These are phyloP conservation scores for Coniochaeta ligniaria DNA, from an alignment of 2,329 filamentous ascomycete species.

Conservation along the genomic window DNA sequence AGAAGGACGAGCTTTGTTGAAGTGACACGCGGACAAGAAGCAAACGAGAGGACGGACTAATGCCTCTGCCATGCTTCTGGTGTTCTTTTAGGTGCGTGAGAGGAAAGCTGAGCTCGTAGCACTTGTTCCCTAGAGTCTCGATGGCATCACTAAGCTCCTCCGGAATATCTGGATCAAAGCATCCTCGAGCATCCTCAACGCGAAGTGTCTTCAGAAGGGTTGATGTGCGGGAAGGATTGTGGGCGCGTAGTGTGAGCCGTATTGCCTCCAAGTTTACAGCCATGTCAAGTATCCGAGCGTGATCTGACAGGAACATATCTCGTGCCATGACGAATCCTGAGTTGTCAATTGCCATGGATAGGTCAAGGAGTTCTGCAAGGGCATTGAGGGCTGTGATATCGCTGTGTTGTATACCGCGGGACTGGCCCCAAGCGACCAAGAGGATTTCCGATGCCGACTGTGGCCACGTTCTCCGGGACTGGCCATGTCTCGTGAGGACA, in stretches of 20 bases:
- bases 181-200: constrained; percentile 8
- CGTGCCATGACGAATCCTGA: constrained; percentile 5
- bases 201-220: constrained; percentile 7
- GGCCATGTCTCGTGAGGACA: constrained; percentile 8
- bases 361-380: constrained; percentile 7
- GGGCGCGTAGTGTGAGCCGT: constrained; percentile 7
- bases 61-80: constrained; percentile 10
- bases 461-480: constrained; percentile 5
- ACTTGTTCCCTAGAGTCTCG: constrained; percentile 9
- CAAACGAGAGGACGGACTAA: constrained; percentile 9
- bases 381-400: constrained; percentile 7
- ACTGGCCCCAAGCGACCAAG: constrained; percentile 10
- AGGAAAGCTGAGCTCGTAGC: constrained; percentile 17
- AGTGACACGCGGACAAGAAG: constrained; percentile 13
- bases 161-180: constrained; percentile 9
- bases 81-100: constrained; percentile 10
- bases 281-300: constrained; percentile 7
- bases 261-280: constrained; percentile 9
- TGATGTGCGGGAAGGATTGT: constrained; percentile 4
- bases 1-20: constrained; percentile 10
- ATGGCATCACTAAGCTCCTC: constrained; percentile 10
- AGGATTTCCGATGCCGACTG: constrained; percentile 7
- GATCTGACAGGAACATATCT: constrained; percentile 8
- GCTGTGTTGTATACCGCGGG: constrained; percentile 4
- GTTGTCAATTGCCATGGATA: constrained; percentile 4